Evolutionary conservation across 225 moss, liverwort and hornwort genomes (phyloP), one percentile per base, ranked within the genome.

Genomic region (Marchantia paleacea): DNA sequence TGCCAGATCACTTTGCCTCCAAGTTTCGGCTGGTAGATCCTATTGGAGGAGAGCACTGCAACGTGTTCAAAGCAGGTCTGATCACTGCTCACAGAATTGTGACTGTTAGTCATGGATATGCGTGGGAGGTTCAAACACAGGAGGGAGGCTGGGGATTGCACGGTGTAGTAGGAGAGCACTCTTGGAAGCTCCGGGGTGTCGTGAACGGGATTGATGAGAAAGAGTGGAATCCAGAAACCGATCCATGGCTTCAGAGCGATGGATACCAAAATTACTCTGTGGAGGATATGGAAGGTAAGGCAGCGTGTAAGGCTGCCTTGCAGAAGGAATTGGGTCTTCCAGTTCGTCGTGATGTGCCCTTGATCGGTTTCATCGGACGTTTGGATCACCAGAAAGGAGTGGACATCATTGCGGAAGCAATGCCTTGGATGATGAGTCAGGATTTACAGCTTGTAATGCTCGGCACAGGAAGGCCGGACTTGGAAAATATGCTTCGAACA

Each of bases 141-240:
- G 92, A 92, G 49, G 94, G 94, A 75, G 94, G 94, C 19, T 91
- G 92, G 94, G 94, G 89, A 2, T 77, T 94, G 70, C 92, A 92
- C 72, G 89, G 91, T 73, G 75, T 90, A 20, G 80, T 94, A 52
- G 81, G 91, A 61, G 90, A 94, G 54, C 89, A 94, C 47, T 89
- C 87, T 15, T 94, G 94, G 94, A 94, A 94, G 85, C 87, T 94
- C 28, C 74, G 92, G 61, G 92, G 94, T 39, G 90, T 94, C 1
- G 92, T 94, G 62, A 94, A 94, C 79, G 94, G 92, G 30, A 94
- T 94, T 18, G 94, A 94, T 55, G 90, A 90, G 79, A 80, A 81
- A 53, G 94, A 94, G 52, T 94, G 94, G 94, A 90, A 90, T 80
- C 91, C 94, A 0, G 84, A 90, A 79, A 24, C 83, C 0, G 94